Evolutionary conservation across 768 basidiomycete genomes (phyloP), one percentile per base, ranked within the genome.

Genomic region (Mycena indigotica): DNA sequence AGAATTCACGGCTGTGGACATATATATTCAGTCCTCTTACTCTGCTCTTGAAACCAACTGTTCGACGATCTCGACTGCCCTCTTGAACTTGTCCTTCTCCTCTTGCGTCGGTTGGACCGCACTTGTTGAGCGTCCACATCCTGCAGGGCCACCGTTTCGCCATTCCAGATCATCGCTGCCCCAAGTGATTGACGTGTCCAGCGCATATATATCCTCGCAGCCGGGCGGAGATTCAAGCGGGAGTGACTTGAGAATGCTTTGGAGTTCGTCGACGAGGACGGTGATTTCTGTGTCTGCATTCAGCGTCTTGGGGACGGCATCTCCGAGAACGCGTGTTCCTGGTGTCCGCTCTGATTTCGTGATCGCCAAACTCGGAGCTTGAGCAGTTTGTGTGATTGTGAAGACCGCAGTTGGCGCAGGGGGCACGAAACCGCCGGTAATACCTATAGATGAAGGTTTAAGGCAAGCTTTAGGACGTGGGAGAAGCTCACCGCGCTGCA

Each of bases 341-440:
- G 74, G 66, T 0, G 73, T 69, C 40, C 88, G 84, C 8, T 77
- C 59, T 2, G 81, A 75, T 15, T 80, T 73, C 16, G 76, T 66
- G 64, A 91, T 72, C 25, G 72, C 65, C 48, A 90, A 75, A 23
- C 63, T 59, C 15, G 74, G 39, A 44, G 75, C 70, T 5, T 63
- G 65, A 2, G 67, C 53, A 2, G 75, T 45, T 45, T 78, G 74
- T 21, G 82, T 79, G 61, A 92, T 65, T 24, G 76, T 77, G 67
- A 83, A 75, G 65, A 87, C 72, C 16, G 81, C 84, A 25, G 72
- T 72, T 3, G 87, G 85, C 5, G 76, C 85, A 3, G 91, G 85
- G 0, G 88, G 86, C 12, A 82, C 84, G 66, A 93, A 89, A 38
- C 91, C 91, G 28, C 90, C 90, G 13, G 75, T 70, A 67, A 91